Evolutionary conservation across 441 rosid species (phyloP), one percentile per base, ranked within the genome.

Genomic region (Breynia disticha): DNA sequence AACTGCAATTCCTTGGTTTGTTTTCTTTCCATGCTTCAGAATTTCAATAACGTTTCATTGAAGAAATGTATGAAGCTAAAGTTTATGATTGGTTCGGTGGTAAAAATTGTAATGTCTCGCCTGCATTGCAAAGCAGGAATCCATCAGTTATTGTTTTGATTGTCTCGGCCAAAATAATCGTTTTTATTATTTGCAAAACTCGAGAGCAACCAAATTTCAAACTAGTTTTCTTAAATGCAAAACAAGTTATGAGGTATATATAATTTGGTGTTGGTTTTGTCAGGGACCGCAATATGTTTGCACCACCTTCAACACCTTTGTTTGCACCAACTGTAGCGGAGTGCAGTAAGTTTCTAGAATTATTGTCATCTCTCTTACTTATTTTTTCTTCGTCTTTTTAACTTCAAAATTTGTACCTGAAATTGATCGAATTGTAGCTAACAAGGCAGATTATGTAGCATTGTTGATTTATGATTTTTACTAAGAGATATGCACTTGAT

Each of bases 271-370:
- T 41, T 41, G n/a, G 44, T 64, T 39, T 39, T 56, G 48, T 37
- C 79, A 91, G 97, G 98, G 97, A 51, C 97, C 98, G 1, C 98
- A 91, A 61, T 88, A 88, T 62, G 95, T 86, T 22, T 91, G 98
- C 73, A 79, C 90, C 57, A 91, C 91, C 15, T 91, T 91, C 74
- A 76, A 64, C 62, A 82, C 95, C 52, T 93, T 93, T 71, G 79
- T 88, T 54, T 93, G 98, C 81, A 82, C 77, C 37, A 86, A 73
- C 55, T 88, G 97, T 60, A 79, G 95, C n/a, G 95, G 95, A 62
- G 72, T 84, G 44, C 98, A 93, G 97, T 88, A 47, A 75, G 89
- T 71, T 13, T 48, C 20, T 24, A 5, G 3, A 7, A 1, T 14
- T n/a, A 0, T 46, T 21, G 13, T 32, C n/a, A 32, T 5, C 16